Evolutionary conservation across 257 asterid species (phyloP).

Genomic region (Nicotiana attenuata): DNA sequence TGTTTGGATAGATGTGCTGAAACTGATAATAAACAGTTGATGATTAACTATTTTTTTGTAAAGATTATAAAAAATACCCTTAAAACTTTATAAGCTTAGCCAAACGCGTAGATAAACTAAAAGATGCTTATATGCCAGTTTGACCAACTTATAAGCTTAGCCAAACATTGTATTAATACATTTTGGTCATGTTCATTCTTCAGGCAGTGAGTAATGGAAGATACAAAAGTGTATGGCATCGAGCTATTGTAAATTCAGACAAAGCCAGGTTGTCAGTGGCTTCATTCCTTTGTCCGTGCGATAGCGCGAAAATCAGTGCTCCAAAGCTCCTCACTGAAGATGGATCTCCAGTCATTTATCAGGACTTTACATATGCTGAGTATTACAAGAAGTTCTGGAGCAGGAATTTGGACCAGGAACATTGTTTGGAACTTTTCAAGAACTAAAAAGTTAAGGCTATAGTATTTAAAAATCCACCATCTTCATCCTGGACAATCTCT

Average conservation of each 20-base stretch:
- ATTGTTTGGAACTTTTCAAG: constrained; percentile 73
- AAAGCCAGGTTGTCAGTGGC: constrained; percentile 69
- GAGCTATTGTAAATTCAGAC: constrained; percentile 72
- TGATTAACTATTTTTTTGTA: too few species aligned
- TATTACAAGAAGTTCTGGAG: constrained; percentile 90
- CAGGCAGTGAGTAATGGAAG: constrained; percentile 82
- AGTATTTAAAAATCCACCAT: background rate
- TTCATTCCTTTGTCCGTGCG: constrained; percentile 82
- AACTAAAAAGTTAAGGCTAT: constrained; percentile 20
- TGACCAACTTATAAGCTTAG: too few species aligned
- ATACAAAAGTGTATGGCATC: constrained; percentile 86
- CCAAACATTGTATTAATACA: background rate
- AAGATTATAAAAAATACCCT: too few species aligned
- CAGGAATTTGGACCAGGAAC: constrained; percentile 70
- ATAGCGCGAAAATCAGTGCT: constrained; percentile 54
- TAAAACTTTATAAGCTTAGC: too few species aligned
- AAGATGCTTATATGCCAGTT: accelerated
- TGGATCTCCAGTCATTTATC: constrained; percentile 36
- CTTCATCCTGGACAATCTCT: background rate
- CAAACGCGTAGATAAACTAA: accelerated
- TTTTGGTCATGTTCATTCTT: background rate
- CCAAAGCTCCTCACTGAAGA: constrained; percentile 47
- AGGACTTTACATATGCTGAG: constrained; percentile 67
- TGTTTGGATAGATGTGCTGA: too few species aligned
- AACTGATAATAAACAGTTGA: too few species aligned